A percentile compares a stretch with the other conserved stretches of the same genome.
Conservation (phyloP, 257 asterid species). For the Solanum clarkiae region DNA sequence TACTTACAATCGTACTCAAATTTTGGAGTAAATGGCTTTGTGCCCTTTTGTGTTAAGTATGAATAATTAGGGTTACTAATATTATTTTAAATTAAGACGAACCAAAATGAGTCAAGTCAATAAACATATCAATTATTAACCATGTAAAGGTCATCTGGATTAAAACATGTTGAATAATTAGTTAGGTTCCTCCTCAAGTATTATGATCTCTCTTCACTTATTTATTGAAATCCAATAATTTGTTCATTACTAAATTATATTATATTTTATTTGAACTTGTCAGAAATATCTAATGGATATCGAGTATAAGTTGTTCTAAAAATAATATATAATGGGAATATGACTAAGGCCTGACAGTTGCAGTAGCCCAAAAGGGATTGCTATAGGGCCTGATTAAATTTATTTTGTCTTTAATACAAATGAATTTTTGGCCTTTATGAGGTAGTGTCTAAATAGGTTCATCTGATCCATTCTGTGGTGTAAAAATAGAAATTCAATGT, state of each 20-base stretch:
- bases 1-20: background rate
- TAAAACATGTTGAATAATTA: too few relatives aligned
- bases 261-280: background rate
- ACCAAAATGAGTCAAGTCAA: background rate
- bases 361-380: slow-evolving; percentile 74
- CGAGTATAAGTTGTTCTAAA: background rate
- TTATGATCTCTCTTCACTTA: background rate
- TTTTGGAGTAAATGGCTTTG: background rate
- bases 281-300: background rate
- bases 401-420: background rate
- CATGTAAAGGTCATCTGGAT: background rate
- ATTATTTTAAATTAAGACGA: background rate
- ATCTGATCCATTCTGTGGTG: background rate
- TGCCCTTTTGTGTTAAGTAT: background rate
- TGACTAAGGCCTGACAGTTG: slow-evolving; percentile 80
- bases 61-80: background rate
- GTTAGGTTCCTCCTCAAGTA: background rate
- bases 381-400: slow-evolving; percentile 25
- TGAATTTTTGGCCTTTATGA: background rate
- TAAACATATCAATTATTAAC: too few relatives aligned
- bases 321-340: slow-evolving; percentile 37
- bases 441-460: background rate
- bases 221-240: background rate
- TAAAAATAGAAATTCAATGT: background rate
- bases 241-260: background rate